Evolutionary conservation across 768 basidiomycete genomes (phyloP).

Genomic region (Pleurotus ostreatus): DNA sequence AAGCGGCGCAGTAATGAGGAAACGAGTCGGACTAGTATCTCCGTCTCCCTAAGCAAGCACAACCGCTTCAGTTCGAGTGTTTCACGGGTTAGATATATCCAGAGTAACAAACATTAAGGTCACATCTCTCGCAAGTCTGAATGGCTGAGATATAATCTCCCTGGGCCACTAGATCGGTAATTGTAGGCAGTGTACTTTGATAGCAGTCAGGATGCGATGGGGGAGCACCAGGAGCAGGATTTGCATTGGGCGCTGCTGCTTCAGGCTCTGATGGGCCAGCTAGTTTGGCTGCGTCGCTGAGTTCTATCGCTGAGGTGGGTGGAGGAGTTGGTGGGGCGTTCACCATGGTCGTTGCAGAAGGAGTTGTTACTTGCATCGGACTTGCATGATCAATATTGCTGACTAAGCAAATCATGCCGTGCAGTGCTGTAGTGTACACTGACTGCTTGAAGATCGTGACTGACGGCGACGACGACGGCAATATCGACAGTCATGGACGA

Average conservation of each 20-base stretch:
- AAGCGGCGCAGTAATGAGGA: slow-evolving; percentile 55
- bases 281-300: slow-evolving; percentile 46
- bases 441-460: background rate
- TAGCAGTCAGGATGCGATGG: slow-evolving; percentile 30
- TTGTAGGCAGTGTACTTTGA: slow-evolving; percentile 38
- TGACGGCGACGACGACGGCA: background rate
- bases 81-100: background rate
- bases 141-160: slow-evolving; percentile 41
- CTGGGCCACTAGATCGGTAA: slow-evolving; percentile 40
- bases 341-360: slow-evolving; percentile 34
- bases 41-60: slow-evolving; percentile 25
- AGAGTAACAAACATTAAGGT: slow-evolving; percentile 43
- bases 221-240: slow-evolving; percentile 13
- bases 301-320: slow-evolving; percentile 50
- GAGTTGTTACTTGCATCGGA: background rate
- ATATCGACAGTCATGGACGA: slow-evolving; percentile 48
- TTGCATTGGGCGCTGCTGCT: slow-evolving; percentile 10
- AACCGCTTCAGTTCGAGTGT: background rate
- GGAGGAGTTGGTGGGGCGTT: slow-evolving; percentile 65
- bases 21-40: slow-evolving; percentile 36
- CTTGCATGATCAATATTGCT: background rate
- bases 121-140: slow-evolving; percentile 44
- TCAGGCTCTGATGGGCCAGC: slow-evolving; percentile 9
- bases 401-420: background rate
- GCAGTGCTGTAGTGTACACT: background rate